Evolutionary conservation across 2,329 filamentous ascomycete species (phyloP).

Genomic region (Trichoderma gracile): DNA sequence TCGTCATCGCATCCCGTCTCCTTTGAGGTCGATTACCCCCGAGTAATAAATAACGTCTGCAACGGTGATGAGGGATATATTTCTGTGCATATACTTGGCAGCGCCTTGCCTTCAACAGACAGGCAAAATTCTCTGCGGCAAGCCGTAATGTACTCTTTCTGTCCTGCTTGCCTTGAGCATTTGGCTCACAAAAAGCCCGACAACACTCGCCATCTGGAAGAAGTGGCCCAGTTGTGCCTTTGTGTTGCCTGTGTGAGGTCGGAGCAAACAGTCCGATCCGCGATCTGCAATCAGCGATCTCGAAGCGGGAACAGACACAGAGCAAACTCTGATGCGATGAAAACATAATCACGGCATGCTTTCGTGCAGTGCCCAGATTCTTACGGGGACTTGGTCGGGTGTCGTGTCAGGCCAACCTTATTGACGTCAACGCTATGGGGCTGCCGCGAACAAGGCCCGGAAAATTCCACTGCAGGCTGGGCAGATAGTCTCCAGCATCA

Average conservation of each 20-base stretch:
- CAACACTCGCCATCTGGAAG: not conserved
- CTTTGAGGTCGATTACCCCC: not conserved
- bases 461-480: constrained; percentile 1
- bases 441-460: not conserved
- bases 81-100: not conserved
- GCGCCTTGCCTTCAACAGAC: too few species aligned
- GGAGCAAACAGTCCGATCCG: constrained; percentile 21
- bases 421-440: constrained; percentile 11
- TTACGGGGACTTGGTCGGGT: not conserved
- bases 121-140: too few species aligned
- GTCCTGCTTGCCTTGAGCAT: too few species aligned
- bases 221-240: not conserved
- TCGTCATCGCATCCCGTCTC: not conserved
- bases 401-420: not conserved
- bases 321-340: not conserved
- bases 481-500: not conserved
- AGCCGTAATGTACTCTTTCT: not conserved
- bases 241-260: not conserved
- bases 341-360: too few species aligned
- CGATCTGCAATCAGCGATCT: not conserved
- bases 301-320: not conserved
- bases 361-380: too few species aligned
- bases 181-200: not conserved
- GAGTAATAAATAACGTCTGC: not conserved
- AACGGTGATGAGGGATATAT: constrained; percentile 16